A percentile compares a stretch with the other conserved stretches of the same genome.
phyloP scores from a whole-genome alignment of 306 rosid species.

The Begonia fuchsioides region DNA sequence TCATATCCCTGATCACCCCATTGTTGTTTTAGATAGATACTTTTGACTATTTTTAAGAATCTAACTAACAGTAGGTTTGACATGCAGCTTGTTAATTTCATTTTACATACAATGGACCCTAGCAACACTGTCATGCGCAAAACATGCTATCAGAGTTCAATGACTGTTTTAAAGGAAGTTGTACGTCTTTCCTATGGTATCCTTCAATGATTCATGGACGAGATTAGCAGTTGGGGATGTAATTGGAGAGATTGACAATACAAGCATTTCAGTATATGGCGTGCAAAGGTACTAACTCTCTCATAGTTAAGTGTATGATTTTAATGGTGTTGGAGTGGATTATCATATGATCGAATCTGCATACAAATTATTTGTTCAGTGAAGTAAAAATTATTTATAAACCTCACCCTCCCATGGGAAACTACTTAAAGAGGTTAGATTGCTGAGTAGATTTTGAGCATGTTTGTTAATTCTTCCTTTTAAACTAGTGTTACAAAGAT shows the following conservation, averaged over 20 bases:
- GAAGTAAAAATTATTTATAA: too few species aligned
- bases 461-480: constrained; percentile 1
- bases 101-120: constrained; percentile 84
- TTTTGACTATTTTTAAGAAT: constrained; percentile 2
- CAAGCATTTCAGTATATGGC: constrained; percentile 76
- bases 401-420: too few species aligned
- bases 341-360: too few species aligned
- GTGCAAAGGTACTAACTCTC: constrained; percentile 59
- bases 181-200: constrained; percentile 86
- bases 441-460: not conserved
- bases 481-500: constrained; percentile 50
- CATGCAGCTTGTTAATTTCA: constrained; percentile 79
- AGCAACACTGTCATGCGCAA: constrained; percentile 93
- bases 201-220: constrained; percentile 81
- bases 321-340: too few species aligned
- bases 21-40: too few species aligned
- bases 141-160: constrained; percentile 75
- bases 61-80: constrained; percentile 22
- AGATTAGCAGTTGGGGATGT: constrained; percentile 92
- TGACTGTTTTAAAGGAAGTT: constrained; percentile 79
- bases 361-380: too few species aligned
- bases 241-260: constrained; percentile 51
- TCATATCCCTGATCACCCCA: too few species aligned
- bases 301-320: too few species aligned
- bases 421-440: not conserved